Evolutionary conservation across 106 monocot genomes (phyloP).

Genomic region (Vanilla planifolia): DNA sequence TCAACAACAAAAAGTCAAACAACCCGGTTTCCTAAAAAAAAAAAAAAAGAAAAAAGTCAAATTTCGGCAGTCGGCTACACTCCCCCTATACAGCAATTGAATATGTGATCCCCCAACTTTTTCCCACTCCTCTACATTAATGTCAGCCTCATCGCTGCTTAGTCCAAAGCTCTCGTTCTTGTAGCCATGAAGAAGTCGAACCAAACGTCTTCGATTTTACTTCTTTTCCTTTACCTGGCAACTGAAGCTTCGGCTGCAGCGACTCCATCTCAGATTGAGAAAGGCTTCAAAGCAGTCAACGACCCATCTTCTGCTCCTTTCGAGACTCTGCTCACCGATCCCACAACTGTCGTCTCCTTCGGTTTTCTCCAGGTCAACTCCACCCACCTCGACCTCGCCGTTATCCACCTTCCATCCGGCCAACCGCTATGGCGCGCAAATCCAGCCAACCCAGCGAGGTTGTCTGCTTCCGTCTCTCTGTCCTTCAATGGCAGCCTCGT

Average conservation of each 20-base stretch:
- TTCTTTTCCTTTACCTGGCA: too few species aligned
- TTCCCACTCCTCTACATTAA: too few species aligned
- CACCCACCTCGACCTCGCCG: slow-evolving; percentile 42
- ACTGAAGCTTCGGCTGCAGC: neutral
- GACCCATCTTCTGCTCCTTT: slow-evolving; percentile 8
- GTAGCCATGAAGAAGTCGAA: neutral
- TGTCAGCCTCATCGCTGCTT: neutral
- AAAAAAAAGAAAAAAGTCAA: too few species aligned
- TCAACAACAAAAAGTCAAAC: too few species aligned
- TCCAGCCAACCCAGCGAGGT: slow-evolving; percentile 9
- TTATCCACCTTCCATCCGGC: slow-evolving; percentile 53
- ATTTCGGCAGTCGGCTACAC: too few species aligned
- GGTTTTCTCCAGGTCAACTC: slow-evolving; percentile 42
- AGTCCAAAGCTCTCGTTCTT: neutral
- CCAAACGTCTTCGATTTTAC: too few species aligned
- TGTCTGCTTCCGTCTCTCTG: slow-evolving; percentile 26
- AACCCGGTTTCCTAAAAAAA: too few species aligned
- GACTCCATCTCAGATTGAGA: neutral
- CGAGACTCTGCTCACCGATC: slow-evolving; percentile 54
- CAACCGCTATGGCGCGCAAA: slow-evolving; percentile 44
- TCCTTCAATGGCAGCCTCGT: slow-evolving; percentile 45
- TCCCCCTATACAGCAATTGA: too few species aligned
- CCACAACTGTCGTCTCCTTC: slow-evolving; percentile 38
- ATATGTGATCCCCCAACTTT: too few species aligned
- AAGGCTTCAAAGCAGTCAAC: neutral